These are phyloP conservation scores for Chaetoceros muelleri DNA, from an alignment of 108 stramenopile genomes.

Conservation along the genomic window DNA sequence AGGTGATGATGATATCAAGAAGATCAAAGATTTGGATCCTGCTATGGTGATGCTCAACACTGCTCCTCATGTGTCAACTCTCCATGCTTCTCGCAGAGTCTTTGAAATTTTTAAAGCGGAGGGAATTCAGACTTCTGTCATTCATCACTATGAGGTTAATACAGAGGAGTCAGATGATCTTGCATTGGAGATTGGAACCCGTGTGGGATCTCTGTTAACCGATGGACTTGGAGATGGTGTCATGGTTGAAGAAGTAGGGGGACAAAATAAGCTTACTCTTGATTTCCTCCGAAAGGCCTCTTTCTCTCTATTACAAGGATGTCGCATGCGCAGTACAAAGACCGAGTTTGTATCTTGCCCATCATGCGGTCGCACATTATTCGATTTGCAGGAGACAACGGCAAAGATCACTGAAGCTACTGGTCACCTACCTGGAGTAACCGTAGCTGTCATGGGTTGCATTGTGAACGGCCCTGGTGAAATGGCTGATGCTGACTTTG, in stretches of 20 bases:
- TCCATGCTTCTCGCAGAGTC: slow-evolving; percentile 86
- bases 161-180: slow-evolving; percentile 73
- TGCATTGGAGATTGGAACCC: slow-evolving; percentile 74
- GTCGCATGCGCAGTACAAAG: slow-evolving; percentile 94
- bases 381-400: slow-evolving; percentile 94
- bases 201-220: slow-evolving; percentile 74
- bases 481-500: slow-evolving; percentile 98
- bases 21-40: slow-evolving; percentile 71
- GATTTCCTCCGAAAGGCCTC: slow-evolving; percentile 78
- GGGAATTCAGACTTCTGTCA: slow-evolving; percentile 61
- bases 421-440: slow-evolving; percentile 93
- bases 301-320: slow-evolving; percentile 88
- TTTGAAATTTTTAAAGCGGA: slow-evolving; percentile 82
- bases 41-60: slow-evolving; percentile 58
- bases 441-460: slow-evolving; percentile 98
- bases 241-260: slow-evolving; percentile 73
- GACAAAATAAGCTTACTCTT: slow-evolving; percentile 44
- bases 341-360: slow-evolving; percentile 98
- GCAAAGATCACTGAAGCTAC: slow-evolving; percentile 83
- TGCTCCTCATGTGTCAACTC: slow-evolving; percentile 50
- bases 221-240: slow-evolving; percentile 93
- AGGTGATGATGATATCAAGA: slow-evolving; percentile 57
- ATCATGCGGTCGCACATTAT: slow-evolving; percentile 94
- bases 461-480: slow-evolving; percentile 97
- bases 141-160: slow-evolving; percentile 75